Evolutionary conservation across 257 asterid species (phyloP), one percentile per base, ranked within the genome.

Genomic region (Gentiana macrophylla): DNA sequence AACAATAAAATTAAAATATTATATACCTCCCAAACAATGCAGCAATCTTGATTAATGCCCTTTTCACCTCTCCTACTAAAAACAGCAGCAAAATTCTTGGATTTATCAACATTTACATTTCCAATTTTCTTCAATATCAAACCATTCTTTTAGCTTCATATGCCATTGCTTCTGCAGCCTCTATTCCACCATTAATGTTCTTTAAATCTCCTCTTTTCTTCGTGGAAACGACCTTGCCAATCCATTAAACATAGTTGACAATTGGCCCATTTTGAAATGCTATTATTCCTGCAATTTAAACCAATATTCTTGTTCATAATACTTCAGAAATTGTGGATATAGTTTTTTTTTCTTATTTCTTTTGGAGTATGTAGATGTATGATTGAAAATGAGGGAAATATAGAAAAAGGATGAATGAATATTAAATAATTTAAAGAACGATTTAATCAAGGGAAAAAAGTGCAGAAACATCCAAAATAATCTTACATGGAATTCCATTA

Each of bases 21-120:
- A 41, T 4, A 53, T 83, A 89, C 97, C 94, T 90, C 96, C 95
- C 96, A 90, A 56, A 90, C 91, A 56, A 90, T 80, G 77, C 83
- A 79, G 77, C 87, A 77, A 64, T 90, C 96, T 74, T 90, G 98
- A 59, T 86, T 84, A 12, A 73, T 79, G 15, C 96, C 95, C 71
- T 90, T 86, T 80, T 82, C 81, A 53, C 98, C 96, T 71, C 94
- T 84, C 71, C 71, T 92, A 8, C 97, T 83, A 77, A 63, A 85
- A 61, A 88, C 81, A 53, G 94, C 74, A 57, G 94, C 91, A 64
- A 83, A 74, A 74, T 85, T 92, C 37, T 79, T 71, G 38, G 95
- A 83, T 15, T 91, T 86, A 11, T 77, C 84, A 0, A 67, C 79
- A 43, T 76, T 79, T 34, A 89, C 68, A 52, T 67, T 63, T 51